Conservation (phyloP, 257 asterid genomes). For the Fraxinus anomala region DNA sequence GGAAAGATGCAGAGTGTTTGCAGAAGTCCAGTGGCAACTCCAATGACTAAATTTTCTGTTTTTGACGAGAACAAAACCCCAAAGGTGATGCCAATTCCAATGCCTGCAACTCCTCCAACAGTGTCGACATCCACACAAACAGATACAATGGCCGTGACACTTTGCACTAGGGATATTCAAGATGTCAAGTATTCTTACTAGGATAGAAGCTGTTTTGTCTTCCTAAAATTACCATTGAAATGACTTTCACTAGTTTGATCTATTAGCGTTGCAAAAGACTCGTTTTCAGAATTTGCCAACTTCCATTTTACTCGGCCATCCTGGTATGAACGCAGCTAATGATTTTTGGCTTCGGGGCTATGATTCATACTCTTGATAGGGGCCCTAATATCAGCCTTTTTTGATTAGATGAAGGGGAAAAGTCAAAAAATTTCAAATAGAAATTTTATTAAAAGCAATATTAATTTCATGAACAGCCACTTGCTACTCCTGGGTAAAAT, state of each 20-base stretch:
- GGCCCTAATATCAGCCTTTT: too few species aligned
- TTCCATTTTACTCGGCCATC: background rate
- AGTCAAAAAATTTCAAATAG: background rate
- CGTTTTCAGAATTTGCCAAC: slow-evolving; percentile 18
- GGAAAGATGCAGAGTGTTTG: slow-evolving; percentile 24
- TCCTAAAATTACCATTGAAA: slow-evolving; percentile 29
- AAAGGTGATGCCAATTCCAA: slow-evolving; percentile 42
- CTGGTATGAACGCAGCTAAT: background rate
- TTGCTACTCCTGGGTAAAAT: background rate
- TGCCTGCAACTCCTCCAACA: slow-evolving; percentile 55
- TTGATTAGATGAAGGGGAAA: background rate
- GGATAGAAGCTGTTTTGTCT: slow-evolving; percentile 65
- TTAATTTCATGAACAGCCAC: background rate
- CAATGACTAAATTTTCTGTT: slow-evolving; percentile 20
- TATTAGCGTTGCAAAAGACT: slow-evolving; percentile 8
- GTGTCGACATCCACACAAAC: slow-evolving; percentile 44
- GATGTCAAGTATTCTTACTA: slow-evolving; percentile 60
- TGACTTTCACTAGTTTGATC: slow-evolving; percentile 22
- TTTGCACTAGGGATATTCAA: slow-evolving; percentile 16
- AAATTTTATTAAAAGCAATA: background rate
- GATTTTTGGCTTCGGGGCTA: too few species aligned
- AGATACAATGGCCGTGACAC: slow-evolving; percentile 46
- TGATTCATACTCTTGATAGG: too few species aligned
- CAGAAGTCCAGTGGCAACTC: slow-evolving; percentile 37
- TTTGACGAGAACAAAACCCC: slow-evolving; percentile 53